Conservation (phyloP, 768 basidiomycete species). For the Cubamyces sp. region DNA sequence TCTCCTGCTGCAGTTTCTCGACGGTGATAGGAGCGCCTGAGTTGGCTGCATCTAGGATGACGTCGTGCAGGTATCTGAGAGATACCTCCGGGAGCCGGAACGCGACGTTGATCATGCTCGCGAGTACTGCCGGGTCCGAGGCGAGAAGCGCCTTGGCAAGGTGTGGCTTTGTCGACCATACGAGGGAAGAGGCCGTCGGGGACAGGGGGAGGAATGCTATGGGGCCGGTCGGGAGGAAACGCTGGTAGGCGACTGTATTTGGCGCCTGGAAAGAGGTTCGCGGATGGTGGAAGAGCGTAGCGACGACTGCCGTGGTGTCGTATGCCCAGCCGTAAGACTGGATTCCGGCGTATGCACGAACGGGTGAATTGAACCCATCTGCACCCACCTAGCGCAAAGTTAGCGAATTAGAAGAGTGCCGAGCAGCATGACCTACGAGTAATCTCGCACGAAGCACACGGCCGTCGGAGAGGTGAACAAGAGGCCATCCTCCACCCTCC, state of each 20-base stretch:
- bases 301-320: constrained; percentile 86
- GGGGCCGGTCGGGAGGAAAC: constrained; percentile 94
- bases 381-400: constrained; percentile 78
- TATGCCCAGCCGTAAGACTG: constrained; percentile 92
- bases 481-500: constrained; percentile 72
- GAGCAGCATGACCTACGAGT: constrained; percentile 51
- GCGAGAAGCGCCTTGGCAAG: constrained; percentile 75
- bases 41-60: constrained; percentile 58
- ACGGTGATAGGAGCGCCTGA: constrained; percentile 50
- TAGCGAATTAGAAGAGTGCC: not conserved
- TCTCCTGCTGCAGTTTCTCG: constrained; percentile 59
- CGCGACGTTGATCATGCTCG: constrained; percentile 84
- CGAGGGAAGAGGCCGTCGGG: constrained; percentile 78
- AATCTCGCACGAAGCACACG: constrained; percentile 70
- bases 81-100: constrained; percentile 84
- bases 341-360: constrained; percentile 84
- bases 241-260: constrained; percentile 87
- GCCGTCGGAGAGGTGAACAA: constrained; percentile 74
- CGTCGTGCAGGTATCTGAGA: constrained; percentile 64
- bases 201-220: constrained; percentile 94
- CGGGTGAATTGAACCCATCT: constrained; percentile 94
- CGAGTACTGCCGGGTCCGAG: constrained; percentile 64
- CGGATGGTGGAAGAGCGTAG: constrained; percentile 78
- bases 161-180: constrained; percentile 88
- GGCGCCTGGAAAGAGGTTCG: constrained; percentile 61